Conservation (phyloP, 1,284 basidiomycete species). For the Porodaedalea pini region DNA sequence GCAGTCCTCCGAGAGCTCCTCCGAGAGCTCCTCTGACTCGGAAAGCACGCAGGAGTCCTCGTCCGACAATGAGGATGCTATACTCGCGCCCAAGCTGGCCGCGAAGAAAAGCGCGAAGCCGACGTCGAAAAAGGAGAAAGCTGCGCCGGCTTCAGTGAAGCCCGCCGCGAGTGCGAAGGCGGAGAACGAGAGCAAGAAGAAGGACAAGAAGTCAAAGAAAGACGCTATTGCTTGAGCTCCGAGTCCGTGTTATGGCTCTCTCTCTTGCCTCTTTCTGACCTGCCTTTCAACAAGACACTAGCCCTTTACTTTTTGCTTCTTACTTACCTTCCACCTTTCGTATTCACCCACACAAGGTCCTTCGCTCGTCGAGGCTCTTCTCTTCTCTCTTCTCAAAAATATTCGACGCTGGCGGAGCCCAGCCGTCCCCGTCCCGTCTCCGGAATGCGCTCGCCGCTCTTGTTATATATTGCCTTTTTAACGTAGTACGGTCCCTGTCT, state of each 20-base stretch:
- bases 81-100: not conserved
- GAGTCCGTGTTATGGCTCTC: too few relatives aligned
- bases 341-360: too few relatives aligned
- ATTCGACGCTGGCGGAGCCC: too few relatives aligned
- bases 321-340: too few relatives aligned
- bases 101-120: not conserved
- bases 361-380: too few relatives aligned
- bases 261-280: not conserved
- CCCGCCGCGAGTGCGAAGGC: not conserved
- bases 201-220: constrained; percentile 13
- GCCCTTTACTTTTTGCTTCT: too few relatives aligned
- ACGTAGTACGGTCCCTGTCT: too few relatives aligned
- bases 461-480: too few relatives aligned
- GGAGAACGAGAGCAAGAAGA: constrained; percentile 9
- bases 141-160: not conserved
- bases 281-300: too few relatives aligned
- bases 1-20: not conserved
- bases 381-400: too few relatives aligned
- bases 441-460: not conserved
- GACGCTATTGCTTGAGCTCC: not conserved
- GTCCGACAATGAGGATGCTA: not conserved
- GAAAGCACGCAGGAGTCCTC: not conserved
- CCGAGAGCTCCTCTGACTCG: not conserved
- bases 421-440: too few relatives aligned
- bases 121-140: not conserved